Conservation (phyloP, 257 asterid genomes). For the Paulownia fortunei region DNA sequence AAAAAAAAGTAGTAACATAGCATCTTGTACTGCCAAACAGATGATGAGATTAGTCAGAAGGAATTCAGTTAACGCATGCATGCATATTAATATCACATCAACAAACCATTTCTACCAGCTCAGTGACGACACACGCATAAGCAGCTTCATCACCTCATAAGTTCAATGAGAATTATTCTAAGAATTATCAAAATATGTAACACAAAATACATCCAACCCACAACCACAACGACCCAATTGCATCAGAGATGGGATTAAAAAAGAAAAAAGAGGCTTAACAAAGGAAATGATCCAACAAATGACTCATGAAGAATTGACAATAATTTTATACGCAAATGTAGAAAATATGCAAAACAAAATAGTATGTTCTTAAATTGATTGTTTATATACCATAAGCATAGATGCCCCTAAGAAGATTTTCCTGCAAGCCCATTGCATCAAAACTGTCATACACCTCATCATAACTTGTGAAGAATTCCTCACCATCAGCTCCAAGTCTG, state of each 20-base stretch:
- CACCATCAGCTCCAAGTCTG: conserved; percentile 58
- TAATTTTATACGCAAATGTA: not conserved
- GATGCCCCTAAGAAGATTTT: conserved; percentile 68
- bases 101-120: not conserved
- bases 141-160: not conserved
- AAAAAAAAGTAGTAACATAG: not conserved
- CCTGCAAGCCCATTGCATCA: conserved; percentile 62
- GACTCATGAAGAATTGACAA: not conserved
- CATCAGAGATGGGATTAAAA: not conserved
- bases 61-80: not conserved
- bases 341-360: not conserved
- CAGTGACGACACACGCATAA: not conserved
- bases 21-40: not conserved
- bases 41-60: not conserved
- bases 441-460: conserved; percentile 63
- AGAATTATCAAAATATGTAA: not conserved
- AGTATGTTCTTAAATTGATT: not conserved
- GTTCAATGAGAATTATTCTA: not conserved
- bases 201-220: not conserved
- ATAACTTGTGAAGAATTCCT: conserved; percentile 62
- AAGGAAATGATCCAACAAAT: not conserved
- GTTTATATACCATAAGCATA: conserved; percentile 58
- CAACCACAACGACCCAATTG: not conserved
- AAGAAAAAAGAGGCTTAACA: not conserved
- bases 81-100: not conserved